phyloP scores from a whole-genome alignment of 2,329 filamentous ascomycete species.

The Microsporum canis region DNA sequence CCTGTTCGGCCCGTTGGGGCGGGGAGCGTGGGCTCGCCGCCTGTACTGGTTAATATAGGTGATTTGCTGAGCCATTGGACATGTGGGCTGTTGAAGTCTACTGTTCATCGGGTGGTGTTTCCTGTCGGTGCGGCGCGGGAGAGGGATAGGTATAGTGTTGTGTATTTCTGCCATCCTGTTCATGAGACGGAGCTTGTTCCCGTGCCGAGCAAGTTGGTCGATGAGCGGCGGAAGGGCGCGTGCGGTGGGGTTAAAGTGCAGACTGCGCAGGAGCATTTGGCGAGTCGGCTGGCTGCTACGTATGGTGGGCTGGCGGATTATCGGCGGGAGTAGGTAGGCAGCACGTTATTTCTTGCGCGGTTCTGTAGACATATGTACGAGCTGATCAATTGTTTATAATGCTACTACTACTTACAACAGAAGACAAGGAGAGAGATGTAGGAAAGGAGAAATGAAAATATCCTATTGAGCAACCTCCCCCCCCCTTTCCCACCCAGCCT shows the following conservation, averaged over 20 bases:
- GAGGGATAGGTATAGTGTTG: slow-evolving; percentile 45
- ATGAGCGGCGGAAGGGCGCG: slow-evolving; percentile 27
- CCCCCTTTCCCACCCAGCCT: neutral
- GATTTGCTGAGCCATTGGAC: slow-evolving; percentile 79
- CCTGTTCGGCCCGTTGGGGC: slow-evolving; percentile 46
- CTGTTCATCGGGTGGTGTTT: slow-evolving; percentile 81
- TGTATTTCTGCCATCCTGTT: slow-evolving; percentile 53
- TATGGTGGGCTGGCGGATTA: slow-evolving; percentile 35
- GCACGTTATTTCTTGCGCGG: no score
- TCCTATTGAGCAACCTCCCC: neutral
- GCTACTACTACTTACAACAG: no score
- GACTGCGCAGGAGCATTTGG: slow-evolving; percentile 50
- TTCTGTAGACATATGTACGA: neutral
- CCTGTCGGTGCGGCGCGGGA: slow-evolving; percentile 25
- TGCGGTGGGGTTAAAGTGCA: slow-evolving; percentile 35
- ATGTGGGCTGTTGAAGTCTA: slow-evolving; percentile 71
- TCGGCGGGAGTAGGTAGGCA: neutral
- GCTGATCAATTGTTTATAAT: no score
- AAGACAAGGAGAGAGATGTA: neutral
- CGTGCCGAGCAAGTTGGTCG: slow-evolving; percentile 44
- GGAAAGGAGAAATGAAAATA: neutral
- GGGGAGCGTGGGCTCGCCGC: slow-evolving; percentile 39
- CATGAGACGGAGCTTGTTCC: slow-evolving; percentile 43
- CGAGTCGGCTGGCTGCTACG: slow-evolving; percentile 46
- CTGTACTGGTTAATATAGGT: slow-evolving; percentile 61